Base-by-base conservation (phyloP, 345 rosid genomes). In the Conringia planisiliqua region DNA sequence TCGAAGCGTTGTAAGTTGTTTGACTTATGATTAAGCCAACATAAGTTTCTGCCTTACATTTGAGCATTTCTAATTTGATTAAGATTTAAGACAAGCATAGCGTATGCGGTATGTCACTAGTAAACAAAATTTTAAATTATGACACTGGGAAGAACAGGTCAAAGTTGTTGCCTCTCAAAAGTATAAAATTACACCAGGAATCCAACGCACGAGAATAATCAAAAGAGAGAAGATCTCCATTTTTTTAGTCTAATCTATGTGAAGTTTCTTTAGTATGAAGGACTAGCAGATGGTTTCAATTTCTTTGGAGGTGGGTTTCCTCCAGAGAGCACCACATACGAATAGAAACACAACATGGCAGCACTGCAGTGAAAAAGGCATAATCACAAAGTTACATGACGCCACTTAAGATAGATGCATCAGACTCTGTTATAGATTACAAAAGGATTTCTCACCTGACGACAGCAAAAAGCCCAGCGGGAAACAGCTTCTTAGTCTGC, bases 271-370 rank as follows among this genome's bases (percentile, higher is more conserved):
- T 72, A 83, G 39, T 82, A 82, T 10, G 76, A 56, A 48, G 55
- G 65, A 70, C 50, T 73, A 4, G 85, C 82, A 66, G 89, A 66
- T 39, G 81, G 67, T 51, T 87, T 90, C 86, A 79, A 73, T 85
- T 92, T 90, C 85, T 89, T 92, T 52, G 98, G 99, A 33, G 97
- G 97, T 30, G 98, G 99, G 67, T 96, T 92, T 65, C 99, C 99
- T 66, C 99, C 98, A 1, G 98, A 86, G 38, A 88, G 62, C 77
- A 90, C 75, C 78, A 95, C 97, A 67, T 92, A 84, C 0, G 78
- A 73, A 71, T 88, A 96, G 84, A 92, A 92, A 78, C 85, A 88
- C 59, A 92, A 77, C 98, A 92, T 95, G 30, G 84, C 86, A 70
- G 90, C 91, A 86, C 99, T 95, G 86, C 63, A 46, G 44, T 17